These are phyloP conservation scores for Tylopilus subfusipes DNA, from an alignment of 768 basidiomycete genomes.

Conservation along the genomic window DNA sequence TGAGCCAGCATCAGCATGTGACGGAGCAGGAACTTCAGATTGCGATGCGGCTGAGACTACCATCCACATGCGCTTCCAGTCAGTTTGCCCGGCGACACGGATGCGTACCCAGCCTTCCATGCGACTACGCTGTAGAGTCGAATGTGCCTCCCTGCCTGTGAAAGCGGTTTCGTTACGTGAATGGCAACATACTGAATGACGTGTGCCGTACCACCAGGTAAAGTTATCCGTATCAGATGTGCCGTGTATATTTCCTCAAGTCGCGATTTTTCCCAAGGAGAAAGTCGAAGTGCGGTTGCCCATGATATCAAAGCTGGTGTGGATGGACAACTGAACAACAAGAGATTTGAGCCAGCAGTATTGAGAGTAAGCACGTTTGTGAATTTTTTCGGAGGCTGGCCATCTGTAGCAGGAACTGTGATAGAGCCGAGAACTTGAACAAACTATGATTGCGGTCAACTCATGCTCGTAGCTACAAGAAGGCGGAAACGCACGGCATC, in stretches of 20 bases:
- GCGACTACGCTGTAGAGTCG: constrained; percentile 63
- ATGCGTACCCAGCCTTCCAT: constrained; percentile 92
- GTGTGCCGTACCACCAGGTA: constrained; percentile 42
- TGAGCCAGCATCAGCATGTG: constrained; percentile 26
- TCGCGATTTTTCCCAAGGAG: constrained; percentile 92
- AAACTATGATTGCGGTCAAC: constrained; percentile 45
- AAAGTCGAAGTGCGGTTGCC: constrained; percentile 86
- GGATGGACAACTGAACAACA: constrained; percentile 83
- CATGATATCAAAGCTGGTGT: constrained; percentile 74
- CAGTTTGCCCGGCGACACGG: constrained; percentile 93
- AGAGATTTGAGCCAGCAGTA: constrained; percentile 87
- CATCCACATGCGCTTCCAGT: constrained; percentile 94
- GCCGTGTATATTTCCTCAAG: constrained; percentile 98
- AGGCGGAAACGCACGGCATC: constrained; percentile 65
- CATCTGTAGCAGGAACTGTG: constrained; percentile 54
- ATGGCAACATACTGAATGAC: constrained; percentile 23
- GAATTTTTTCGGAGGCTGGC: constrained; percentile 53
- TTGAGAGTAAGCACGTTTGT: constrained; percentile 86
- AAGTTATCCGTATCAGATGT: constrained; percentile 80
- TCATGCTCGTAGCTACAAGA: not conserved
- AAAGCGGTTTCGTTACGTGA: constrained; percentile 10
- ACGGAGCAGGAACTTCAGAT: constrained; percentile 17
- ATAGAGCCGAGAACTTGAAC: constrained; percentile 76
- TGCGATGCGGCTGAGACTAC: constrained; percentile 55
- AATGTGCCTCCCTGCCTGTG: constrained; percentile 48